Percentiles rank a stretch among this genome's conserved stretches.
Evolutionary conservation across 2,329 filamentous ascomycete genomes (phyloP).

Genomic region (Colletotrichum aenigma): DNA sequence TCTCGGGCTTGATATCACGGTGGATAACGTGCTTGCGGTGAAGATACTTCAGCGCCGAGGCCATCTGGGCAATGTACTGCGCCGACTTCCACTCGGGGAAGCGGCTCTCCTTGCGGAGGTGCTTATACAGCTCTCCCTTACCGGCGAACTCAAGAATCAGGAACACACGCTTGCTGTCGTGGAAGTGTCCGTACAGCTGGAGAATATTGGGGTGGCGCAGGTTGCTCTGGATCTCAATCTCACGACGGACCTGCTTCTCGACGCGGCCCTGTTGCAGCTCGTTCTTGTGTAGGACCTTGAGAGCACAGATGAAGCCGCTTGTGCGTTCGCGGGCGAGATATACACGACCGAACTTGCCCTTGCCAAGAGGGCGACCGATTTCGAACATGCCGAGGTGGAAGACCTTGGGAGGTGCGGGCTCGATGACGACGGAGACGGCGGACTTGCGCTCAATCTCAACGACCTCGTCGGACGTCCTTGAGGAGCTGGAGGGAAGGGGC

Average conservation of each 20-base stretch:
- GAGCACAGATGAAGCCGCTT: slow-evolving; percentile 81
- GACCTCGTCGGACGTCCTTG: slow-evolving; percentile 53
- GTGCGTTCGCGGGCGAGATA: slow-evolving; percentile 83
- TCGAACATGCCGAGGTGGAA: slow-evolving; percentile 96
- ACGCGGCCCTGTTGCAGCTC: slow-evolving; percentile 79
- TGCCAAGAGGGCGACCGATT: slow-evolving; percentile 83
- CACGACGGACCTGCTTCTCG: slow-evolving; percentile 85
- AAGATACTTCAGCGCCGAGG: slow-evolving; percentile 85
- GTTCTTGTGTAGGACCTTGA: slow-evolving; percentile 86
- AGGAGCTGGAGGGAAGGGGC: slow-evolving; percentile 45
- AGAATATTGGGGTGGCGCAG: slow-evolving; percentile 86
- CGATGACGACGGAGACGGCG: slow-evolving; percentile 54
- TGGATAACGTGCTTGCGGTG: slow-evolving; percentile 98
- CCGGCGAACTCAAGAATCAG: slow-evolving; percentile 87
- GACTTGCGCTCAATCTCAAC: slow-evolving; percentile 55
- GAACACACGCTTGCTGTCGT: slow-evolving; percentile 87
- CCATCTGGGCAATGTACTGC: slow-evolving; percentile 89
- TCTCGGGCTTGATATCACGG: slow-evolving; percentile 96
- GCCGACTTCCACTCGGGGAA: slow-evolving; percentile 88
- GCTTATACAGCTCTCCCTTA: slow-evolving; percentile 88
- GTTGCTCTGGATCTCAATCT: slow-evolving; percentile 90
- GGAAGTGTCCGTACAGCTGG: slow-evolving; percentile 85
- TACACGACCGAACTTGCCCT: slow-evolving; percentile 87
- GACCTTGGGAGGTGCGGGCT: slow-evolving; percentile 62
- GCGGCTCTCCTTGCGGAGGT: slow-evolving; percentile 76